Conservation (phyloP, 2,329 filamentous ascomycete species). For the Verticillium zaregamsianum region DNA sequence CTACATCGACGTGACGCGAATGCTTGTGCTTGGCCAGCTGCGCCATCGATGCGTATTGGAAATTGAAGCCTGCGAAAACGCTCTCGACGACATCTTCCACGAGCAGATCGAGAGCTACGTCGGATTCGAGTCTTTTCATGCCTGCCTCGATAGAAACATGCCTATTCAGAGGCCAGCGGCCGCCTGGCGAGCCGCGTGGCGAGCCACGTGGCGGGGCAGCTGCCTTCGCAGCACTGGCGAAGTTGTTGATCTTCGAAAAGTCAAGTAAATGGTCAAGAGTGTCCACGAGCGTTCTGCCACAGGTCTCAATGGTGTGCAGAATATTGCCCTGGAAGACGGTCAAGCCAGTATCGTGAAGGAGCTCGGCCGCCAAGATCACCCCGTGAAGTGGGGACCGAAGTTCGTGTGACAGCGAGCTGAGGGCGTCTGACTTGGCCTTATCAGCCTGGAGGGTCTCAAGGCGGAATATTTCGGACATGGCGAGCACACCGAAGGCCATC, state of each 20-base stretch:
- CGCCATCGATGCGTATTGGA: slow-evolving; percentile 24
- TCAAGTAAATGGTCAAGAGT: slow-evolving; percentile 46
- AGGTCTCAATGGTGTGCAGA: slow-evolving; percentile 42
- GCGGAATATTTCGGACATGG: slow-evolving; percentile 52
- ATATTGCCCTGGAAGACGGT: slow-evolving; percentile 36
- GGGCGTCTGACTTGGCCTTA: slow-evolving; percentile 48
- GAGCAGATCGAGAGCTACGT: slow-evolving; percentile 28
- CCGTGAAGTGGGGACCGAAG: slow-evolving; percentile 53
- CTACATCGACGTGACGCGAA: slow-evolving; percentile 3
- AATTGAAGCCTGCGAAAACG: slow-evolving; percentile 30
- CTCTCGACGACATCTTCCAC: slow-evolving; percentile 34
- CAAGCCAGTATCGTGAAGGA: slow-evolving; percentile 40
- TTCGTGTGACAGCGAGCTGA: slow-evolving; percentile 54
- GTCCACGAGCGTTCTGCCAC: slow-evolving; percentile 43
- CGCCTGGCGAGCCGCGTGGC: background rate
- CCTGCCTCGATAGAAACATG: slow-evolving; percentile 13
- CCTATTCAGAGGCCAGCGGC: slow-evolving; percentile 4
- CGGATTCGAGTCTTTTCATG: slow-evolving; percentile 21
- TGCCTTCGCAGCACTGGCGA: slow-evolving; percentile 9
- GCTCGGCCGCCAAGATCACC: slow-evolving; percentile 47
- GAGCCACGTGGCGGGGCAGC: slow-evolving; percentile 11
- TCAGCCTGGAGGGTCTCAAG: slow-evolving; percentile 30
- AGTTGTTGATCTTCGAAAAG: slow-evolving; percentile 47
- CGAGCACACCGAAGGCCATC: slow-evolving; percentile 43
- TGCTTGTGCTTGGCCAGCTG: slow-evolving; percentile 19